These are phyloP conservation scores for Recurvomyces mirabilis DNA, from an alignment of 495 filamentous ascomycete species.

Conservation along the genomic window DNA sequence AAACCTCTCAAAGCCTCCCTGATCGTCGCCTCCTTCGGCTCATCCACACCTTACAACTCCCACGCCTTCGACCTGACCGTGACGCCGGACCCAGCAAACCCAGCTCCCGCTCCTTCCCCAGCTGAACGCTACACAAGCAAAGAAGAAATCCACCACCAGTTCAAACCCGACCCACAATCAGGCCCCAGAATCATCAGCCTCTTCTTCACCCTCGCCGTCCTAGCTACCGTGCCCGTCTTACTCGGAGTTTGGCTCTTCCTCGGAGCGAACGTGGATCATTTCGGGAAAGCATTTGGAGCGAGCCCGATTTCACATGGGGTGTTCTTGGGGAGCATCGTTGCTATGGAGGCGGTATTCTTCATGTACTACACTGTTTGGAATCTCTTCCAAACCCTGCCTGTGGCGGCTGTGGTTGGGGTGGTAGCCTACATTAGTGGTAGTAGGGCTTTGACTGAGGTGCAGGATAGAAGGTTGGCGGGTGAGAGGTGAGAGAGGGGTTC, in stretches of 20 bases:
- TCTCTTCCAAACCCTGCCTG: conserved; percentile 79
- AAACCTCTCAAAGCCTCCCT: conserved; percentile 63
- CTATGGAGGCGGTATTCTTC: conserved; percentile 86
- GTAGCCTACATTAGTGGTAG: conserved; percentile 80
- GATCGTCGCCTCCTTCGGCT: conserved; percentile 78
- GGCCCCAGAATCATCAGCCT: conserved; percentile 74
- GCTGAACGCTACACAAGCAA: conserved; percentile 70
- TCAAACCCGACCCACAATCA: conserved; percentile 65
- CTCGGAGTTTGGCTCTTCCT: conserved; percentile 64
- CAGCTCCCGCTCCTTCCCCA: conserved; percentile 47
- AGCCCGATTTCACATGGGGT: conserved; percentile 67
- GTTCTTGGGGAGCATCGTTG: conserved; percentile 74
- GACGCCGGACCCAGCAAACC: conserved; percentile 46
- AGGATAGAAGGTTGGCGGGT: conserved; percentile 70
- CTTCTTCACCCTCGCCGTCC: conserved; percentile 59
- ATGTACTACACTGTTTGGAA: conserved; percentile 92
- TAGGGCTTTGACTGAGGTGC: conserved; percentile 85
- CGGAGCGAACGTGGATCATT: conserved; percentile 75
- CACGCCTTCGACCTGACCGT: conserved; percentile 59
- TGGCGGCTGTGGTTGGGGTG: conserved; percentile 50
- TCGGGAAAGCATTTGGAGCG: conserved; percentile 56
- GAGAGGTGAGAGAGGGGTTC: conserved; percentile 42
- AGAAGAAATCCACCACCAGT: conserved; percentile 83
- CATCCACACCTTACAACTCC: conserved; percentile 50
- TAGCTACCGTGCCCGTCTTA: conserved; percentile 60